Evolutionary conservation across 2,329 filamentous ascomycete species (phyloP).

Genomic region (Trichoderma hamatum): DNA sequence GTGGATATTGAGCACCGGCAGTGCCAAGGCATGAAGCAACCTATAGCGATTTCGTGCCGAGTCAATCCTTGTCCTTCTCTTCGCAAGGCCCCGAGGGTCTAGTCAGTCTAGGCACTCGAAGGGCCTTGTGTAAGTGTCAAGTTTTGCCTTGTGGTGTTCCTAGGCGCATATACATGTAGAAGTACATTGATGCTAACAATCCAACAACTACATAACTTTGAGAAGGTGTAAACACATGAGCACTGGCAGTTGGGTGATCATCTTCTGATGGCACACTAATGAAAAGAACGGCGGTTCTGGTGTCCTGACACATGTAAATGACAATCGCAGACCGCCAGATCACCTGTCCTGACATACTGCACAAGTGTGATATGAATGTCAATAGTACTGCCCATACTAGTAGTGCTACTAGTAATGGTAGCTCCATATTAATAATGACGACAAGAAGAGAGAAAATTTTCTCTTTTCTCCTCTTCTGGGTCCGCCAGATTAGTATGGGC

Average conservation of each 20-base stretch:
- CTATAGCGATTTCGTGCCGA: conserved; percentile 11
- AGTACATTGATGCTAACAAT: background rate
- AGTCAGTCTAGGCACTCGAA: background rate
- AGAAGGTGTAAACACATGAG: background rate
- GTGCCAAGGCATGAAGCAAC: background rate
- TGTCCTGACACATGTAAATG: background rate
- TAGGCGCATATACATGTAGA: background rate
- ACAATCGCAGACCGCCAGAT: conserved; percentile 14
- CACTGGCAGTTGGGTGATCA: background rate
- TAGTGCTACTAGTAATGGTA: background rate
- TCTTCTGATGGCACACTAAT: background rate
- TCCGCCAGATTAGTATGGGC: conserved; percentile 4
- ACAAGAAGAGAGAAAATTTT: conserved; percentile 1
- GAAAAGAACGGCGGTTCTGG: background rate
- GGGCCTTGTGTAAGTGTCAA: background rate
- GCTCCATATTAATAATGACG: background rate
- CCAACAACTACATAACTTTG: background rate
- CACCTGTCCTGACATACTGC: conserved; percentile 7
- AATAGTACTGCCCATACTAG: background rate
- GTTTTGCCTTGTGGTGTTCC: background rate
- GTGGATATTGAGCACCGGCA: background rate
- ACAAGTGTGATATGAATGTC: background rate
- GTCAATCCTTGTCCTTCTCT: background rate
- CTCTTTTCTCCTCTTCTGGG: background rate
- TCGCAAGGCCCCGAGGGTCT: too few species aligned